These are phyloP conservation scores for Ceratocystis cacaofunesta DNA, from an alignment of 2,329 filamentous ascomycete genomes.

Conservation along the genomic window DNA sequence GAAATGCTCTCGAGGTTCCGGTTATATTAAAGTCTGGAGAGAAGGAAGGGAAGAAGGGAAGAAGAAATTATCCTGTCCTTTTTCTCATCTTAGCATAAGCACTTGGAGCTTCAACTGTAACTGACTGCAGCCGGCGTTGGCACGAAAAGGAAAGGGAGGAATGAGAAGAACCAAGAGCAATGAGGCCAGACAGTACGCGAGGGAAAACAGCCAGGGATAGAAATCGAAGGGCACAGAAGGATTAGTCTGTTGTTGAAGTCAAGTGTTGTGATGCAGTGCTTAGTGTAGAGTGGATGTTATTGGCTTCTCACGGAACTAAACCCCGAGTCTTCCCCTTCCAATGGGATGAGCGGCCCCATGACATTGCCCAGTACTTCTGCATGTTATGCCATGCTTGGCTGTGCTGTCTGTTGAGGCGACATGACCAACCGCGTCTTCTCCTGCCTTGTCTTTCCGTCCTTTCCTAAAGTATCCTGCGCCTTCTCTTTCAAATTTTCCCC, in stretches of 20 bases:
- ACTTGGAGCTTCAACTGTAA: background rate
- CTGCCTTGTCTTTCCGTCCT: conserved; percentile 18
- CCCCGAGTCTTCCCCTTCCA: background rate
- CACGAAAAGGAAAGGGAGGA: background rate
- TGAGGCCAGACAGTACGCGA: too few relatives aligned
- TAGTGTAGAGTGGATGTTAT: background rate
- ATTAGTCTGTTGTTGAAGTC: background rate
- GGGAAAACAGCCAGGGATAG: background rate
- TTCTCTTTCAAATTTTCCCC: conserved; percentile 18
- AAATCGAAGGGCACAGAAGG: background rate
- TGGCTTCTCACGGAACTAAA: conserved; percentile 1
- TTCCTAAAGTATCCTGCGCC: conserved; percentile 17
- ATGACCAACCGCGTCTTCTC: conserved; percentile 24
- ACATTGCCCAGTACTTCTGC: background rate
- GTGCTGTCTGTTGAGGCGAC: background rate
- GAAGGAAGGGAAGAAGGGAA: background rate
- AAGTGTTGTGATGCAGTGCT: too few relatives aligned
- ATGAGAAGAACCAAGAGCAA: background rate
- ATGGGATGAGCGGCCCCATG: background rate
- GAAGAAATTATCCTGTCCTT: background rate
- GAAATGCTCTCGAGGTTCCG: background rate
- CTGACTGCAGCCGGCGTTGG: background rate
- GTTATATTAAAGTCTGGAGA: background rate
- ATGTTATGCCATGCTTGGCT: conserved; percentile 2
- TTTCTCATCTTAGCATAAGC: background rate